Conservation (phyloP, 2,329 filamentous ascomycete species). For the Scortechinia acanthostroma region DNA sequence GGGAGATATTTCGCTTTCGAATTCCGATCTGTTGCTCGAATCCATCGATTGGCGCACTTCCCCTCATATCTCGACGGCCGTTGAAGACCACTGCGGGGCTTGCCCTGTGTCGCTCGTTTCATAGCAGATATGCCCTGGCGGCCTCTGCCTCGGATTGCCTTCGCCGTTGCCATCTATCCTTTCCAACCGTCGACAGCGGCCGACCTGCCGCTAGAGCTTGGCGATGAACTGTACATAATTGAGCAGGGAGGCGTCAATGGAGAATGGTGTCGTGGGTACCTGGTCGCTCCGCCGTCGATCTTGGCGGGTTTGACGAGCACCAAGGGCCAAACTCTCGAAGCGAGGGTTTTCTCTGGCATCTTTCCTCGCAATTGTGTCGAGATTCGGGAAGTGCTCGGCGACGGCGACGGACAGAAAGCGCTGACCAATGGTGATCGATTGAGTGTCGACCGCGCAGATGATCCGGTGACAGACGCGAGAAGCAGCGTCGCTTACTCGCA, state of each 20-base stretch:
- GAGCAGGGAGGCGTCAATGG: conserved; percentile 80
- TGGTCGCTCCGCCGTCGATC: conserved; percentile 87
- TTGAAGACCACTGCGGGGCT: neutral
- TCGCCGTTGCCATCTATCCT: conserved; percentile 91
- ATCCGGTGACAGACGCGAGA: neutral
- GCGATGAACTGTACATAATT: conserved; percentile 97
- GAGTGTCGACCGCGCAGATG: neutral
- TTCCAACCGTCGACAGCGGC: conserved; percentile 80
- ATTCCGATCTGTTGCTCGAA: too few species aligned
- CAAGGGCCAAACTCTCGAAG: conserved; percentile 88
- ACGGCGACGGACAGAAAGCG: conserved; percentile 37
- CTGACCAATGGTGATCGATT: too few species aligned
- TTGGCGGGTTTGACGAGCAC: conserved; percentile 84
- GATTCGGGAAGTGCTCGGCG: conserved; percentile 83
- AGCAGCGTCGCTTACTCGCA: neutral
- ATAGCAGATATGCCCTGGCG: conserved; percentile 84
- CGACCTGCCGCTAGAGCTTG: conserved; percentile 92
- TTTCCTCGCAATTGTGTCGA: conserved; percentile 93
- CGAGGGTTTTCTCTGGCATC: conserved; percentile 95
- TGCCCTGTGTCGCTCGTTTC: conserved; percentile 2
- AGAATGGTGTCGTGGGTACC: conserved; percentile 89
- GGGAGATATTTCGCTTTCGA: too few species aligned
- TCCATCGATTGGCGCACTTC: too few species aligned
- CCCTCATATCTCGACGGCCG: too few species aligned
- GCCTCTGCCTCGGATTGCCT: conserved; percentile 92